These are phyloP conservation scores for Hibiscus mutabilis DNA, from an alignment of 345 rosid genomes.

Conservation along the genomic window DNA sequence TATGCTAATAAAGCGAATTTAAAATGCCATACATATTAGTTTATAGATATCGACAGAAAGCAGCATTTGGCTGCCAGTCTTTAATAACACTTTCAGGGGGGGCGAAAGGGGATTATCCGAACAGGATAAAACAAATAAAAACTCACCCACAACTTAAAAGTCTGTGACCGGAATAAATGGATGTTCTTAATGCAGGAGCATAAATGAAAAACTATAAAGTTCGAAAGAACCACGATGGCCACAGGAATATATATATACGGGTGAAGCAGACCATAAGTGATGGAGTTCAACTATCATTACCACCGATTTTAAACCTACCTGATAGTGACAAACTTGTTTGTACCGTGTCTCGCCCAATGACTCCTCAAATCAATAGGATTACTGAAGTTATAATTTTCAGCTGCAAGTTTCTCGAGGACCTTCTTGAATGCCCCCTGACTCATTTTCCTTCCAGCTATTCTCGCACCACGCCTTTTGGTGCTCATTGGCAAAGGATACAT, in stretches of 20 bases:
- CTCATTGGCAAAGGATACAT: conserved; percentile 96
- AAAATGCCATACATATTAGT: not conserved
- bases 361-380: conserved; percentile 80
- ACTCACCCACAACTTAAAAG: conserved; percentile 32
- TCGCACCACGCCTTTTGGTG: conserved; percentile 89
- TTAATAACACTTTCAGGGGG: conserved; percentile 15
- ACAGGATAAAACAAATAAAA: conserved; percentile 19
- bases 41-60: conserved; percentile 7
- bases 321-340: conserved; percentile 98
- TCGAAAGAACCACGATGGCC: conserved; percentile 26
- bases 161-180: conserved; percentile 6
- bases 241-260: conserved; percentile 38
- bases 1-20: not conserved
- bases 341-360: conserved; percentile 99
- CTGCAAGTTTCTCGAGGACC: conserved; percentile 89
- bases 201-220: conserved; percentile 23
- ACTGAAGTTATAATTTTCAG: conserved; percentile 74
- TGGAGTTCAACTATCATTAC: conserved; percentile 12
- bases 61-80: conserved; percentile 15
- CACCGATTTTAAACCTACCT: conserved; percentile 46
- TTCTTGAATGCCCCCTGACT: conserved; percentile 97
- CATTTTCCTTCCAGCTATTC: conserved; percentile 98
- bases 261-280: conserved; percentile 32
- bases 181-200: conserved; percentile 31
- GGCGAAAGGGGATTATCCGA: conserved; percentile 13